Evolutionary conservation across 345 rosid species (phyloP), one percentile per base, ranked within the genome.

Genomic region (Brassica incana): DNA sequence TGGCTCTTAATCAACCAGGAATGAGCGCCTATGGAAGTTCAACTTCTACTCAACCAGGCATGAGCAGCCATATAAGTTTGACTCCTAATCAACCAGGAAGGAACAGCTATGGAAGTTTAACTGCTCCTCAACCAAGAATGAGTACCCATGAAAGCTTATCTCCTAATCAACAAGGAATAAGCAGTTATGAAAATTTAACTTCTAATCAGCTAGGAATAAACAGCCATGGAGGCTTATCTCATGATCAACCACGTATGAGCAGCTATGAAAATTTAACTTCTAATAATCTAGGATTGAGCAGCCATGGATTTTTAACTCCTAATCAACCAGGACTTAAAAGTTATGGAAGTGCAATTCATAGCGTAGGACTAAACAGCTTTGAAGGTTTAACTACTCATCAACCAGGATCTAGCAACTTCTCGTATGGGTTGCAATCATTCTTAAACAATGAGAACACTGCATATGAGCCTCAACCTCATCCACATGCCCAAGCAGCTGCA

Each of bases 361-460:
- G 6, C 6, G 60, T 3, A 54, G 9, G 23, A 15, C 60, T 54
- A 54, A 54, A 54, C 18, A 73, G 7, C 69, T 66, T 9, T 66
- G 79, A n/a, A 69, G 64, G 67, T 16, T 18, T 43, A 10, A 25
- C 32, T 27, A 18, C 75, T 12, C 52, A 56, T 58, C 79, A 80
- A 12, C 58, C 23, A 58, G 80, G 80, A 33, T n/a, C 43, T 43
- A 32, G 68, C 72, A 61, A 40, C 15, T 45, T 81, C 68, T 71
- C 69, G 4, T 71, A 30, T 65, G 76, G n/a, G 15, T 43, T 65
- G 27, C 48, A 71, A 32, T 23, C 72, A 7, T 45, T 80, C 69
- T 58, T 71, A 25, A 66, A 48, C 69, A 65, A 76, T 58, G 83
- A 65, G 63, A 66, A 5, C 29, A 12, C 15, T 59, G 43, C 54